Base-by-base conservation (phyloP, 352 stramenopile genomes). In the Globisporangium viniferum region DNA sequence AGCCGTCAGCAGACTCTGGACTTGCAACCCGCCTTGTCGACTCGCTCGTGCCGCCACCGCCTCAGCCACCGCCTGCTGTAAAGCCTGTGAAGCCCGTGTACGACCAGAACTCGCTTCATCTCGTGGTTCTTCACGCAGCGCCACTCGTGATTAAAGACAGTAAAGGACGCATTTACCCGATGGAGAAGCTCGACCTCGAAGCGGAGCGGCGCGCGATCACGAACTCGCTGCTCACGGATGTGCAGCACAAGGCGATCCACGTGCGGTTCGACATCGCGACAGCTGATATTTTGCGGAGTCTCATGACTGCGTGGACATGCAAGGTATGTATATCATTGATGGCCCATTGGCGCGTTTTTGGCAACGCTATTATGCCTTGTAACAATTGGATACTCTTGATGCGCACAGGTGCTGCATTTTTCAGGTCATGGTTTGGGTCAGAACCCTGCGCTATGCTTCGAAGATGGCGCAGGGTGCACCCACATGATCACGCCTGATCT, bases 181-280 rank as follows among this genome's bases (percentile, higher is more conserved):
- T 94, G 86, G 86, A 94, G 72, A 92, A 94, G 61, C 81, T 94
- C 29, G 84, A 94, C 59, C 70, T 94, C 27, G 84, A 90, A 35
- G 80, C 84, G 2, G 84, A 94, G 65, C 84, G 86, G 2, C 74
- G 83, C 29, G 81, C 84, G 60, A 91, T 94, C 73, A 80, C 78
- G 54, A 86, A 84, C 46, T 87, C 82, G 59, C 71, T 93, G 29
- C 78, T 90, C 5, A 87, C 83, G 29, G 82, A 93, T 66, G 75
- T 92, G 35, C 80, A 77, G 41, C 79, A 92, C 71, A 92, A 91
- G 66, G 78, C 80, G 46, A 93, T 94, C 59, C 82, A 88, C 59
- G 71, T 90, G 59, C 84, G 84, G 24, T 94, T 92, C 59, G 86
- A 94, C 61, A 88, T 93, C 39, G 86, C 84, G 27, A 92, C 84